Base-by-base conservation (phyloP, 192 early-diverging fungal species). In the Polychytrium aggregatum region DNA sequence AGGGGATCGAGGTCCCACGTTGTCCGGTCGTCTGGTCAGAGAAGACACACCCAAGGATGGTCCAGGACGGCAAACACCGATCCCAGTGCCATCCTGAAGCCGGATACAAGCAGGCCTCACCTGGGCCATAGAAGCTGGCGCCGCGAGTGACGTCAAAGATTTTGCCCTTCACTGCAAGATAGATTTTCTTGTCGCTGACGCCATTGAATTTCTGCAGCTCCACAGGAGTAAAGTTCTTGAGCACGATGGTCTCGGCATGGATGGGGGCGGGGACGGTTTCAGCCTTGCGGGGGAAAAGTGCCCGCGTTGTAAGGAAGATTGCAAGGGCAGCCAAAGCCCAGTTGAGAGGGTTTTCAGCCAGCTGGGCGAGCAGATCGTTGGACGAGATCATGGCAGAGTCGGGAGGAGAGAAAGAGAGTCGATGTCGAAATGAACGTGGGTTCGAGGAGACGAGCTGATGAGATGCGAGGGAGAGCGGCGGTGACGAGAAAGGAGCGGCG, bases 61-160 rank as follows among this genome's bases (percentile, higher is more conserved):
- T n/a, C n/a, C n/a, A n/a, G n/a, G n/a, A n/a, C n/a, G n/a, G n/a
- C n/a, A n/a, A n/a, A n/a, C n/a, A n/a, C n/a, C n/a, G n/a, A n/a
- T n/a, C n/a, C n/a, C n/a, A n/a, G n/a, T n/a, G n/a, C n/a, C n/a
- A n/a, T n/a, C n/a, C n/a, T n/a, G n/a, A n/a, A n/a, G n/a, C n/a
- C n/a, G n/a, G n/a, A n/a, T n/a, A 16, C 31, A 9, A 16, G 40
- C 16, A 20, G 24, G 21, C 17, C 62, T 34, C 65, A 83, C 83
- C 84, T 28, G 93, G 93, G 0, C 93, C 93, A 59, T 97, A 97
- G 63, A 97, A 94, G 28, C 67, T 71, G 24, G 78, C 69, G 22
- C 88, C 85, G 22, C 65, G 57, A 2, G 85, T 78, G 26, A 97
- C 94, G 59, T 97, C 91, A 62, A 83, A 97, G 20, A 97, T 86